A percentile compares a stretch with the other conserved stretches of the same genome.
These are phyloP conservation scores for Bretschneidera sinensis DNA, from an alignment of 345 rosid species.

Conservation along the genomic window DNA sequence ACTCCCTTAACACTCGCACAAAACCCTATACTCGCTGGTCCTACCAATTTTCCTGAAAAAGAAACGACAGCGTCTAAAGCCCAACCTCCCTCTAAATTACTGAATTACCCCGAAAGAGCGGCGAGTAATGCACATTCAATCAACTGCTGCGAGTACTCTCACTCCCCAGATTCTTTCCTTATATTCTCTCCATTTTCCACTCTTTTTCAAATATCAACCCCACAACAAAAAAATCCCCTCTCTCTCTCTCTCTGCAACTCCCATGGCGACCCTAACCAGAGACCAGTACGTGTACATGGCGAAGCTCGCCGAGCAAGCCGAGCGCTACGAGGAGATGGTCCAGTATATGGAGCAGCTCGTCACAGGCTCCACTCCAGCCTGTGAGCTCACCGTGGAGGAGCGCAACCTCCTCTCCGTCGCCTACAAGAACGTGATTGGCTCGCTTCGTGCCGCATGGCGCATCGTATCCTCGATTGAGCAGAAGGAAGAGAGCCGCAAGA, in stretches of 20 bases:
- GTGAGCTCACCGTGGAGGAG: slow-evolving; percentile 64
- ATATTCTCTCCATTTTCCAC: slow-evolving; percentile 12
- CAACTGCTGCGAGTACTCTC: not conserved
- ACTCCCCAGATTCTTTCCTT: not conserved
- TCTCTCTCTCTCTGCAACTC: slow-evolving; percentile 15
- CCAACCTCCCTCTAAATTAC: not conserved
- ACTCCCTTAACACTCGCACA: slow-evolving; percentile 1
- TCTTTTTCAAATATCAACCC: slow-evolving; percentile 21
- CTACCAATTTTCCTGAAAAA: not conserved
- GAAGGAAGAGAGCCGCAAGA: slow-evolving; percentile 59
- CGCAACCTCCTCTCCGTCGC: slow-evolving; percentile 36
- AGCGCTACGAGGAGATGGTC: slow-evolving; percentile 70
- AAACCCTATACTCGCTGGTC: not conserved
- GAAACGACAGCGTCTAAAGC: not conserved
- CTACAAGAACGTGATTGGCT: slow-evolving; percentile 35
- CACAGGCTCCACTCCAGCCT: slow-evolving; percentile 41
- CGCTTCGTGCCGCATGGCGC: slow-evolving; percentile 33
- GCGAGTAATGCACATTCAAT: not conserved
- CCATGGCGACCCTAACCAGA: slow-evolving; percentile 33
- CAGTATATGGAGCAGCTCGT: slow-evolving; percentile 75
- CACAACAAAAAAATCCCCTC: not conserved
- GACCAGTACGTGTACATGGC: slow-evolving; percentile 42
- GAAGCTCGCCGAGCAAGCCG: slow-evolving; percentile 37
- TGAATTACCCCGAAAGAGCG: too few relatives aligned
- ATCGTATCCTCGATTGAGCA: slow-evolving; percentile 38